Evolutionary conservation across 495 filamentous ascomycete genomes (phyloP), one percentile per base, ranked within the genome.

Genomic region (Penicillium argentinense): DNA sequence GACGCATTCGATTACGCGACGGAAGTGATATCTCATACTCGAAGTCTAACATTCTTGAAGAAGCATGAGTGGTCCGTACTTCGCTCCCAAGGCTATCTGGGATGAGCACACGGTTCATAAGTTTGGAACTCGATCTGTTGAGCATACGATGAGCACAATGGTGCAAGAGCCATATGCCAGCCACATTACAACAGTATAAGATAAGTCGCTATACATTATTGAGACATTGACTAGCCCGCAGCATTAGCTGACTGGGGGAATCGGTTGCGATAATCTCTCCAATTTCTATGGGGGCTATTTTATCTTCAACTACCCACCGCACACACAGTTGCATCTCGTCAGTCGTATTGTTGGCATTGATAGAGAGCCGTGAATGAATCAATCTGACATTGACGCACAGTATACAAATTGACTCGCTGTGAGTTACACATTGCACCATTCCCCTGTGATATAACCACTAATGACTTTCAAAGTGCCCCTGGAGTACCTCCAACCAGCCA

Each of bases 241-340:
- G 41, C 18, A 42, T 4, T 28, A 48, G 57, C 14, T 84, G 57
- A 87, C 85, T 3, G 87, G 87, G 8, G 87, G 86, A 0, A 68
- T 85, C 26, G 87, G 87, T 1, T 64, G 76, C 9, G 66, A 74
- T 18, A 68, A 74, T 8, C 64, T 91, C 9, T 70, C 71, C 0
- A 42, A 64, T 9, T 91, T 91, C 54, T 90, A 90, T 54, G 67
- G 63, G 1, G 52, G 84, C 27, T 78, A 84, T 56, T 90, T 89
- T 62, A 83, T 88, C 38, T 81, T 81, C 11, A 72, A 67, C 36
- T 85, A 88, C 40, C 80, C 87, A 5, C 68, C 63, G 0, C 79
- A 81, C 29, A 74, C 81, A 5, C 61, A 61, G 36, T 65, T 87
- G 39, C 79, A 85, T 51, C 71, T 91, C 2, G 57, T 89, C 4